Base-by-base conservation (phyloP, 768 basidiomycete genomes). In the Tricholoma bakamatsutake region DNA sequence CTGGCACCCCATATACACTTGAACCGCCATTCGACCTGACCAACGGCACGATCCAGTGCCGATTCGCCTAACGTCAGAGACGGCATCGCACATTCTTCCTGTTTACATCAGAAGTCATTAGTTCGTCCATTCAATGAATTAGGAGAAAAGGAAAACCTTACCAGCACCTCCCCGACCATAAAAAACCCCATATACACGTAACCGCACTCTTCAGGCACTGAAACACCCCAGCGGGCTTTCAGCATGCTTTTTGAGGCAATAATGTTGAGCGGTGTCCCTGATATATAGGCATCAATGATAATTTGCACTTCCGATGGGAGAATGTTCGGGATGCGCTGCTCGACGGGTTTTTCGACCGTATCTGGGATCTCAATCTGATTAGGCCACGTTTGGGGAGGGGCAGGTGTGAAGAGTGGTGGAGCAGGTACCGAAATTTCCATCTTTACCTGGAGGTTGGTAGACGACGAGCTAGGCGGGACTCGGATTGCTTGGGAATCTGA, bases 171-270 rank as follows among this genome's bases (percentile, higher is more conserved):
- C 13, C 73, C 65, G 53, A 83, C 60, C 31, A 68, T 70, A 59
- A 80, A 82, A 40, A 73, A 74, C 0, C 82, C 82, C 63, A 83
- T 64, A 60, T 75, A 76, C 39, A 63, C 64, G 59, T 71, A 79
- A 12, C 64, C 71, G 55, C 70, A 74, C 53, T 79, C 78, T 5
- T 61, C 42, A 10, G 73, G 66, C 1, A 78, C 62, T 0, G 61
- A 54, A n/a, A 70, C 53, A 8, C 69, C 66, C 71, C 71, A 75
- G 17, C 62, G 57, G 0, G 62, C 35, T 17, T 46, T 34, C 5
- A 71, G 51, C 13, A 67, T 67, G n/a, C 61, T 56, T 2, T 58
- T 68, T 1, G 78, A 71, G 7, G 71, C 64, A 58, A 82, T 71
- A 24, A 77, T 42, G 4, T 75, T 67, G 9, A 82, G 51, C 8